Conservation (phyloP, 1,284 basidiomycete species). For the Microbotryum lychnidis-dioicae region DNA sequence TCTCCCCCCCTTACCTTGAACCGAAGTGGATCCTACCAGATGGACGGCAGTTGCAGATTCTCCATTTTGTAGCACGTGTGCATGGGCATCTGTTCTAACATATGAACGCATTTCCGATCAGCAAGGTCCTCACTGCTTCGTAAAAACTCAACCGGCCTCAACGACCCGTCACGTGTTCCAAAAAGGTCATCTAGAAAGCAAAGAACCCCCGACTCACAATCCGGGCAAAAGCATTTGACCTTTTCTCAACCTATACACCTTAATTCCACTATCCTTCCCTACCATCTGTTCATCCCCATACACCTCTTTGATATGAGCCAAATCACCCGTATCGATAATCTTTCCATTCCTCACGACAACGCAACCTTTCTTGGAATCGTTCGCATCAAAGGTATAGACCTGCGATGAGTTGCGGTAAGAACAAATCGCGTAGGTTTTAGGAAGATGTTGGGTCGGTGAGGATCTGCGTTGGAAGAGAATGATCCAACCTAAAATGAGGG, state of each 20-base stretch:
- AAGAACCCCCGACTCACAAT: not conserved
- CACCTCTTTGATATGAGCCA: constrained; percentile 8
- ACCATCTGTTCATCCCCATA: constrained; percentile 23
- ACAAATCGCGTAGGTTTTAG: no score
- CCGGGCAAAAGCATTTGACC: constrained; percentile 21
- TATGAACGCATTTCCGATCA: not conserved
- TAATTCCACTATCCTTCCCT: constrained; percentile 7
- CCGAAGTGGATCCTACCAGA: constrained; percentile 53
- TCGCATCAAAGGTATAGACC: constrained; percentile 3
- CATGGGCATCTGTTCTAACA: constrained; percentile 57
- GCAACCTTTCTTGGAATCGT: constrained; percentile 10
- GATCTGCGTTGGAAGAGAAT: no score
- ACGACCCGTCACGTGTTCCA: no score
- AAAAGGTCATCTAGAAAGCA: not conserved
- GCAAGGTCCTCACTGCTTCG: no score
- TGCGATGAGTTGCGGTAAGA: no score
- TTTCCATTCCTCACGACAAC: constrained; percentile 15
- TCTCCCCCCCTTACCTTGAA: constrained; percentile 46
- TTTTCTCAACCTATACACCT: constrained; percentile 11
- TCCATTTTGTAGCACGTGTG: constrained; percentile 63
- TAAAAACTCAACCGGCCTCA: no score
- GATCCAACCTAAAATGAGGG: no score
- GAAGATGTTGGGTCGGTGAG: no score
- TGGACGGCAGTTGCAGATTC: constrained; percentile 53
- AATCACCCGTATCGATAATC: constrained; percentile 5